A percentile compares a stretch with the other conserved stretches of the same genome.
These are phyloP conservation scores for Ramalina intermedia DNA, from an alignment of 495 filamentous ascomycete species.

Conservation along the genomic window DNA sequence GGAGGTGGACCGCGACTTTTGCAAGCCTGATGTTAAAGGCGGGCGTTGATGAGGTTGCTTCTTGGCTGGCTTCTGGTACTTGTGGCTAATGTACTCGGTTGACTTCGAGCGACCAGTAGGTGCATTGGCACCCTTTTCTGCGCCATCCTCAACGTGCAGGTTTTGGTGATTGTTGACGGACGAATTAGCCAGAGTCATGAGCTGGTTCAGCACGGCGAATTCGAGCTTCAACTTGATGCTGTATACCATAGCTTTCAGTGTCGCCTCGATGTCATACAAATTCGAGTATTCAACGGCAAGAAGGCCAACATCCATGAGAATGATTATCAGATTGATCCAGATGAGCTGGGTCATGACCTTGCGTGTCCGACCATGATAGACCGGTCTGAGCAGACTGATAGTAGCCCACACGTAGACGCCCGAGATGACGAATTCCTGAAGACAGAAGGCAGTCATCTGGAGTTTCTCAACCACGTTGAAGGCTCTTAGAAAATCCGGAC, in stretches of 20 bases:
- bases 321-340: conserved; percentile 37
- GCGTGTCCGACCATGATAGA: conserved; percentile 27
- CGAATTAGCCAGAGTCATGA: conserved; percentile 23
- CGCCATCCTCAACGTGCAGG: conserved; percentile 13
- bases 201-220: conserved; percentile 42
- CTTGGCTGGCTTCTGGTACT: conserved; percentile 11
- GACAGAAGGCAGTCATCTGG: conserved; percentile 39
- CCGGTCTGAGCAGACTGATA: conserved; percentile 32
- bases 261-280: conserved; percentile 40
- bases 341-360: conserved; percentile 40
- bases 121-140: conserved; percentile 6
- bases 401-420: conserved; percentile 43
- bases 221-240: conserved; percentile 53
- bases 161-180: conserved; percentile 15
- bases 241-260: conserved; percentile 42
- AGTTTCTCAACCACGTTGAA: conserved; percentile 44
- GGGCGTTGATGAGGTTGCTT: background rate
- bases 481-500: conserved; percentile 22
- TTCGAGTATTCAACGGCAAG: conserved; percentile 36
- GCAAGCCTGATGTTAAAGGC: background rate
- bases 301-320: conserved; percentile 35
- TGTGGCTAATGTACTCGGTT: conserved; percentile 14
- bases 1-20: conserved; percentile 9
- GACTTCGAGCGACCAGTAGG: conserved; percentile 14
- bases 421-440: conserved; percentile 44